A percentile compares a stretch with the other conserved stretches of the same genome.
Evolutionary conservation across 2,329 filamentous ascomycete genomes (phyloP).

Genomic region (Trichoderma sp.): DNA sequence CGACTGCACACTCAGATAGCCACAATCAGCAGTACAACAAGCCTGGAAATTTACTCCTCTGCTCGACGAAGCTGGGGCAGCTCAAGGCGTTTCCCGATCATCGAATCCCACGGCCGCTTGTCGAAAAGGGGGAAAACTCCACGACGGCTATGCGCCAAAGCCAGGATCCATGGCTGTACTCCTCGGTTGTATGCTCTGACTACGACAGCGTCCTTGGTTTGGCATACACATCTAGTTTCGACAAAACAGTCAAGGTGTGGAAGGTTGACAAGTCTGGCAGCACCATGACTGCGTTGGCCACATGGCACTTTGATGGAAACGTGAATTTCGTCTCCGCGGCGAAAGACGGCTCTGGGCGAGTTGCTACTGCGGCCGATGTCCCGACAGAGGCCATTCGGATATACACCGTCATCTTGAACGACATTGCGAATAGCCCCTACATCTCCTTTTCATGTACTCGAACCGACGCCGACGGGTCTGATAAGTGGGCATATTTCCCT

Average conservation of each 20-base stretch:
- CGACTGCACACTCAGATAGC: conserved; percentile 58
- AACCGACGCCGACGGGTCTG: conserved; percentile 33
- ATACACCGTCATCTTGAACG: conserved; percentile 44
- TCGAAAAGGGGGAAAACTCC: conserved; percentile 54
- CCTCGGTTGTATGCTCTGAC: conserved; percentile 60
- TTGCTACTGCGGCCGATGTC: conserved; percentile 60
- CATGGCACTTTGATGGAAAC: conserved; percentile 55
- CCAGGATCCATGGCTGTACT: conserved; percentile 62
- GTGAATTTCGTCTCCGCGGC: conserved; percentile 62
- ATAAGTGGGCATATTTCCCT: conserved; percentile 61
- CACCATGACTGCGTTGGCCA: conserved; percentile 42
- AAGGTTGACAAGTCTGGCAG: conserved; percentile 37
- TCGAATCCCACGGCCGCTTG: conserved; percentile 51
- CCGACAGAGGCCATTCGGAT: conserved; percentile 53
- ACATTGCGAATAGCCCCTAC: conserved; percentile 38
- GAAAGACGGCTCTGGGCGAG: conserved; percentile 43
- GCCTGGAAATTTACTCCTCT: conserved; percentile 58
- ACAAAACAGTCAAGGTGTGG: conserved; percentile 61
- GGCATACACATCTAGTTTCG: conserved; percentile 60
- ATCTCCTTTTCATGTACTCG: conserved; percentile 42
- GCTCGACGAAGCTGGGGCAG: conserved; percentile 43
- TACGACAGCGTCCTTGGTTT: conserved; percentile 45
- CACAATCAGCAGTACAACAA: conserved; percentile 67
- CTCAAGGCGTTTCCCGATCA: conserved; percentile 55
- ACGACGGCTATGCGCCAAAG: conserved; percentile 54